These are phyloP conservation scores for Paradendryphiella salina DNA, from an alignment of 2,329 filamentous ascomycete genomes.

Conservation along the genomic window DNA sequence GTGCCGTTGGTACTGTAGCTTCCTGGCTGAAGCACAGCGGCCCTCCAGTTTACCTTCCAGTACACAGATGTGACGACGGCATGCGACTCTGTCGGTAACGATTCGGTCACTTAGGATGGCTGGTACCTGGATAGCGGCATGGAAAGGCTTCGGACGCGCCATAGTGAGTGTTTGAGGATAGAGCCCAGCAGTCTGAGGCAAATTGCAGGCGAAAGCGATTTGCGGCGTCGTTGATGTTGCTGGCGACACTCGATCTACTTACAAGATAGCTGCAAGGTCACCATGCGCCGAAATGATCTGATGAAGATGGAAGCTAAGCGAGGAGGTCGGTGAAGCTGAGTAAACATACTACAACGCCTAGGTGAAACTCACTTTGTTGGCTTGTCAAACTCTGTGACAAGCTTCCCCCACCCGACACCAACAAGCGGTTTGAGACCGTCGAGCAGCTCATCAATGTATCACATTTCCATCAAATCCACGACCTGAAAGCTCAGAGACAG, in stretches of 20 bases:
- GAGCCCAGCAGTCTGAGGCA: background rate
- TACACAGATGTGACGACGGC: background rate
- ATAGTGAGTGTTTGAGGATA: background rate
- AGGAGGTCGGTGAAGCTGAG: background rate
- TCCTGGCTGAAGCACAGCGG: background rate
- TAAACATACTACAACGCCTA: background rate
- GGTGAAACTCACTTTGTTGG: background rate
- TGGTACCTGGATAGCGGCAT: background rate
- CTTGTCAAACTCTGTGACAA: background rate
- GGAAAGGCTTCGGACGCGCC: background rate
- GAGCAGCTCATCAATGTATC: slow-evolving; percentile 5
- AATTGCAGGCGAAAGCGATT: too few relatives aligned
- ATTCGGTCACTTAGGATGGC: background rate
- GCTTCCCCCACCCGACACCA: background rate
- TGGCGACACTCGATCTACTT: too few relatives aligned
- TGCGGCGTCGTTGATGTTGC: too few relatives aligned
- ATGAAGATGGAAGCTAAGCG: background rate
- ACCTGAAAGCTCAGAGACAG: background rate
- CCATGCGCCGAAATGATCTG: too few relatives aligned
- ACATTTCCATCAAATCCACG: background rate
- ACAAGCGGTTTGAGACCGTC: slow-evolving; percentile 14
- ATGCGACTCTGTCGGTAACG: slow-evolving; percentile 7
- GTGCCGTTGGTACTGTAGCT: background rate
- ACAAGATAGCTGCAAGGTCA: too few relatives aligned
- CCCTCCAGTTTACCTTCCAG: background rate